phyloP scores from a whole-genome alignment of 495 filamentous ascomycete genomes.

The Aspergillus egyptiacus region DNA sequence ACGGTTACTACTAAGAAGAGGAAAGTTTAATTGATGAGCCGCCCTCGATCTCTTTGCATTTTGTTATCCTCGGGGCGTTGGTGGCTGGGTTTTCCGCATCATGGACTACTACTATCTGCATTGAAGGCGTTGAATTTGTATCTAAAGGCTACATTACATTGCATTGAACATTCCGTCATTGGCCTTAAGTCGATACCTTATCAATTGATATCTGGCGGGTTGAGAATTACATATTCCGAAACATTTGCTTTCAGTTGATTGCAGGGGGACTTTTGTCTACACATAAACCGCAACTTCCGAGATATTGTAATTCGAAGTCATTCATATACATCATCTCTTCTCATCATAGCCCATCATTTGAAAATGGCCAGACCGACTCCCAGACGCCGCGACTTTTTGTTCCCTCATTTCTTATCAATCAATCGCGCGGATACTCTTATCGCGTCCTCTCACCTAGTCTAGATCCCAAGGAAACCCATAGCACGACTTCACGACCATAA shows the following conservation, averaged over 20 bases:
- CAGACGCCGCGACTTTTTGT: conserved; percentile 29
- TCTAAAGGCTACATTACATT: too few species aligned
- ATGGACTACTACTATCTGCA: background rate
- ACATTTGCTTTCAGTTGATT: too few species aligned
- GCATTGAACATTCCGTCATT: too few species aligned
- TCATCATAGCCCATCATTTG: conserved; percentile 18
- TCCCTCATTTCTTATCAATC: background rate
- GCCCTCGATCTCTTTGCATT: conserved; percentile 1
- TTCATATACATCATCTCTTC: conserved; percentile 6
- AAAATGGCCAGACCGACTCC: conserved; percentile 35
- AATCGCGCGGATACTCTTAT: background rate
- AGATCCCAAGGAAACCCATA: too few species aligned
- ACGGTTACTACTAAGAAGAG: conserved; percentile 35
- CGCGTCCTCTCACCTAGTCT: background rate
- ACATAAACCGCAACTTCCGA: too few species aligned
- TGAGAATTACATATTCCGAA: too few species aligned
- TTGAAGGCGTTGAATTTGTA: conserved; percentile 2
- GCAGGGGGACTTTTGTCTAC: too few species aligned
- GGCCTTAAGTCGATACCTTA: too few species aligned
- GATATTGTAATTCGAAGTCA: background rate
- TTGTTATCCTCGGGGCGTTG: background rate
- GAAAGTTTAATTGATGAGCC: conserved; percentile 27
- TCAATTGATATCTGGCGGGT: background rate
- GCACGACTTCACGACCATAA: too few species aligned
- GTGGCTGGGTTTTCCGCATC: background rate